Evolutionary conservation across 2,329 filamentous ascomycete genomes (phyloP), one percentile per base, ranked within the genome.

Genomic region (Boeremia lycopersici): DNA sequence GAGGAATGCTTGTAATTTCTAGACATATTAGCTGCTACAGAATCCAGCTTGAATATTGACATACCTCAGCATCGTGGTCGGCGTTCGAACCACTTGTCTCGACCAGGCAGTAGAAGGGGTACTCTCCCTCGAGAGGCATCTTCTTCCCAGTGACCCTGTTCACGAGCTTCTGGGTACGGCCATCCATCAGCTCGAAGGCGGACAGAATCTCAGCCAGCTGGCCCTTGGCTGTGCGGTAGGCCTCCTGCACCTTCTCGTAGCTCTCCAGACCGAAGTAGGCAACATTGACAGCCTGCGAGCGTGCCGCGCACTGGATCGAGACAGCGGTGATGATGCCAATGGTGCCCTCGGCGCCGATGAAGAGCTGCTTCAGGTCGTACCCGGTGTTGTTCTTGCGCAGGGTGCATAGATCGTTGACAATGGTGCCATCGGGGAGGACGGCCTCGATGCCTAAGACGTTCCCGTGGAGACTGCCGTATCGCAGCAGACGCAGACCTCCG

Each of bases 301-400:
- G 85, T 71, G 93, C 92, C 0, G 95, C 93, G 70, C 93, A 97
- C 64, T 93, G 83, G 59, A 99, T 89, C 3, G 92, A 93, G 33
- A 98, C 83, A 41, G 86, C 93, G 15, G 95, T 99, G 67, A 99
- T 90, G 68, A 98, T 89, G 48, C 95, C 95, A 60, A 98, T 89
- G 5, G 95, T 98, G 23, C 95, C 95, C 76, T 99, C 95, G 29
- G 88, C 90, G 40, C 95, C 95, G 68, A 99, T 96, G 74, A 99
- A 97, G 31, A 97, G 84, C 77, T 97, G 93, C 81, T 97, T 97
- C 53, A 97, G 77, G 74, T 99, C 96, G 77, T 98, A 99, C 26
- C 95, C 95, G 2, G 95, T 99, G 79, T 99, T 99, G 82, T 99
- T 98, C 82, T 99, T 99, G 63, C 95, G 87, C 53, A 99, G 81